Percentiles rank a stretch among this genome's conserved stretches.
Evolutionary conservation across 2,329 filamentous ascomycete genomes (phyloP).

Genomic region (Periconia sp.): DNA sequence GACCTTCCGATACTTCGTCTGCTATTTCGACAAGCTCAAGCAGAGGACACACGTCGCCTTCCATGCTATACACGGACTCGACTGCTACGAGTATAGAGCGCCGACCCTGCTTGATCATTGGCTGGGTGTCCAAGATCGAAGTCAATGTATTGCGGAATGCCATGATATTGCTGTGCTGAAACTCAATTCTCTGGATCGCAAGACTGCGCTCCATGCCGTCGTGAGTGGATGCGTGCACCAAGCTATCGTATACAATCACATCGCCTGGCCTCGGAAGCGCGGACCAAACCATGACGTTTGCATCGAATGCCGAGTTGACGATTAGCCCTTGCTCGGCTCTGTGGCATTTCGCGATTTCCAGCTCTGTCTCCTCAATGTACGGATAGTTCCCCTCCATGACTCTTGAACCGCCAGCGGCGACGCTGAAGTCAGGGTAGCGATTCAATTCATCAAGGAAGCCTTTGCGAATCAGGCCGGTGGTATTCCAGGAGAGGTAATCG

Average conservation of each 20-base stretch:
- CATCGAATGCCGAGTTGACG: slow-evolving; percentile 58
- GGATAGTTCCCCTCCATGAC: slow-evolving; percentile 66
- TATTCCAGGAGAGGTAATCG: not conserved
- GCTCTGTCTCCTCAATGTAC: slow-evolving; percentile 62
- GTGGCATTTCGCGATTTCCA: slow-evolving; percentile 64
- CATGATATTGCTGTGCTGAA: slow-evolving; percentile 62
- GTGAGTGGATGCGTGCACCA: slow-evolving; percentile 78
- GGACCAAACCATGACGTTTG: slow-evolving; percentile 48
- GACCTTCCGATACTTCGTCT: slow-evolving; percentile 61
- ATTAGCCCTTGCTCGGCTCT: slow-evolving; percentile 60
- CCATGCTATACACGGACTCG: slow-evolving; percentile 72
- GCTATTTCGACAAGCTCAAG: slow-evolving; percentile 63
- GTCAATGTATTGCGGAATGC: slow-evolving; percentile 49
- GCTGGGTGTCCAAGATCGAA: slow-evolving; percentile 1
- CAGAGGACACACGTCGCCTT: slow-evolving; percentile 73
- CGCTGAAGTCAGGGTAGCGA: slow-evolving; percentile 38
- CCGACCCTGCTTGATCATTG: slow-evolving; percentile 34
- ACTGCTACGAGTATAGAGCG: slow-evolving; percentile 34
- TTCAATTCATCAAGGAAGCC: slow-evolving; percentile 55
- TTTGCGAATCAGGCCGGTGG: slow-evolving; percentile 41
- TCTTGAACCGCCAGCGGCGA: slow-evolving; percentile 63
- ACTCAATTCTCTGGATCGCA: slow-evolving; percentile 54
- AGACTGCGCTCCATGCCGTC: slow-evolving; percentile 74
- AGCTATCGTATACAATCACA: slow-evolving; percentile 73
- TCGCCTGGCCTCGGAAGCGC: slow-evolving; percentile 61